Evolutionary conservation across 371 early-diverging fungal species (phyloP).

Genomic region (Lichtheimia ramosa): DNA sequence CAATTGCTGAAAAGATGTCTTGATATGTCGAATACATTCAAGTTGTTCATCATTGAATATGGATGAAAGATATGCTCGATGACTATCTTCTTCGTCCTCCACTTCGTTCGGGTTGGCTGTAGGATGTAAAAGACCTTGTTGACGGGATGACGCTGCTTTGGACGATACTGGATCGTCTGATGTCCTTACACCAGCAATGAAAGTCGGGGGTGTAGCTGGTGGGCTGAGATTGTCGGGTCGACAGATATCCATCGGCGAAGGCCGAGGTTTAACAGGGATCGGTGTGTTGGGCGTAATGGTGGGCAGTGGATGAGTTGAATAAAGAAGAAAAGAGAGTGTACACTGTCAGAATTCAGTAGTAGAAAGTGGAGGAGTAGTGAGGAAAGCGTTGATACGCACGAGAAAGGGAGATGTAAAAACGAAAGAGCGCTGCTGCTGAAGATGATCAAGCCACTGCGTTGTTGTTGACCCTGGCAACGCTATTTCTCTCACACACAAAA

Average conservation of each 20-base stretch:
- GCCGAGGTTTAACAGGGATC: constrained; percentile 3
- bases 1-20: constrained; percentile 47
- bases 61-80: constrained; percentile 20
- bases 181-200: constrained; percentile 18
- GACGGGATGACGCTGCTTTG: constrained; percentile 17
- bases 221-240: constrained; percentile 45
- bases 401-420: no score
- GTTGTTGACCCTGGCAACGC: no score
- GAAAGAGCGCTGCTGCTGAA: no score
- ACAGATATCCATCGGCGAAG: constrained; percentile 26
- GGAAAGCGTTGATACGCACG: no score
- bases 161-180: constrained; percentile 18
- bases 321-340: neutral
- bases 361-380: neutral
- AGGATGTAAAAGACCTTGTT: constrained; percentile 5
- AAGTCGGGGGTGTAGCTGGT: constrained; percentile 51
- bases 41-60: constrained; percentile 39
- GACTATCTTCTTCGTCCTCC: constrained; percentile 7
- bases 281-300: neutral
- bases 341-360: neutral
- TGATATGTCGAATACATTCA: constrained; percentile 36
- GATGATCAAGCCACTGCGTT: no score
- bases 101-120: constrained; percentile 10
- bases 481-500: no score
- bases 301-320: neutral